Percentiles rank a stretch among this genome's conserved stretches.
These are phyloP conservation scores for Pythium utonaiense DNA, from an alignment of 352 stramenopile genomes.

Conservation along the genomic window DNA sequence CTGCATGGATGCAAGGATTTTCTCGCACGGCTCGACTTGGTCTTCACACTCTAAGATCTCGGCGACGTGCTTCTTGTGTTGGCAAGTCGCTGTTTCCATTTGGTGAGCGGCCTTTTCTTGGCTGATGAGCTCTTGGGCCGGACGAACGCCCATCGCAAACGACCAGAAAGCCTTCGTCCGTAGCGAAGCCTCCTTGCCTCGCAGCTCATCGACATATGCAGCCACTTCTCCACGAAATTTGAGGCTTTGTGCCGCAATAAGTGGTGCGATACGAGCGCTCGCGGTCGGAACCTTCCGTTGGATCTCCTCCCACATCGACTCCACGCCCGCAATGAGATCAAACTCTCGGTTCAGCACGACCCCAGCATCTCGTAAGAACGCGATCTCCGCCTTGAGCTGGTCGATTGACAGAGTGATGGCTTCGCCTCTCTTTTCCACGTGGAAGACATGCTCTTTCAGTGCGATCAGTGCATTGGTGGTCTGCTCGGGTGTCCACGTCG, in stretches of 20 bases:
- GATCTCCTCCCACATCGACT: conserved; percentile 63
- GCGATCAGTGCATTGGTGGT: conserved; percentile 60
- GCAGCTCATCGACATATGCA: conserved; percentile 78
- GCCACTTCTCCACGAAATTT: conserved; percentile 76
- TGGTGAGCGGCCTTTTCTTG: conserved; percentile 36
- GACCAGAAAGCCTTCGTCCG: conserved; percentile 62
- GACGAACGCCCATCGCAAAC: conserved; percentile 42
- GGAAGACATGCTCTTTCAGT: conserved; percentile 77
- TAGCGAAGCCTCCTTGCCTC: conserved; percentile 46
- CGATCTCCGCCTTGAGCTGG: conserved; percentile 58
- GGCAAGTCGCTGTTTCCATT: conserved; percentile 34
- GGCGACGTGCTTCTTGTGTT: conserved; percentile 84
- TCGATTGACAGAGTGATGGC: conserved; percentile 61
- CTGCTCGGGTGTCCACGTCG: conserved; percentile 54
- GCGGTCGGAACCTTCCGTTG: conserved; percentile 58
- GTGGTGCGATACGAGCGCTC: conserved; percentile 58
- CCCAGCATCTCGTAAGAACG: conserved; percentile 60
- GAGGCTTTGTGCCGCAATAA: conserved; percentile 55
- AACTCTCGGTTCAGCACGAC: conserved; percentile 51
- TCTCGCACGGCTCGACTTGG: conserved; percentile 76
- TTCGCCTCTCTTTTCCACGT: conserved; percentile 72
- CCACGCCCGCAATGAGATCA: conserved; percentile 48
- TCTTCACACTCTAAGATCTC: conserved; percentile 92
- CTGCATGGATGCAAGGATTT: conserved; percentile 75
- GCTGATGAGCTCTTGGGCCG: conserved; percentile 38